phyloP scores from a whole-genome alignment of 306 rosid species.

The Cyamopsis tetragonoloba region DNA sequence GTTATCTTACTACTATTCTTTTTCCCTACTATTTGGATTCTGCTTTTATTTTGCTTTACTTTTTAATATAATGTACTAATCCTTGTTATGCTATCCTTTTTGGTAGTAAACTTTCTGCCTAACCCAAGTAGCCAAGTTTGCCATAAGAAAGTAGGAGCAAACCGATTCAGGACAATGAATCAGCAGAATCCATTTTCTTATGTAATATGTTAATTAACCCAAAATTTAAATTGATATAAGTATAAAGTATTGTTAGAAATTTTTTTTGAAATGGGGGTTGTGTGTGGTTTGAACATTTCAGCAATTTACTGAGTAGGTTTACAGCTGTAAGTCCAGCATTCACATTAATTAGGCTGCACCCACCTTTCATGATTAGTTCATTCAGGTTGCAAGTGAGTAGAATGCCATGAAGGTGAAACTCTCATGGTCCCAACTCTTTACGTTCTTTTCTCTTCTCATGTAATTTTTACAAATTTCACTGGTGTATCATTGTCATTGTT shows the following conservation, averaged over 20 bases:
- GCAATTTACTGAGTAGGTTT: slow-evolving; percentile 11
- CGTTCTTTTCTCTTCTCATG: background rate
- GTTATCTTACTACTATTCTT: background rate
- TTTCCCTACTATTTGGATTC: background rate
- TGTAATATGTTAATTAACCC: no score
- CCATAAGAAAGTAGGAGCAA: background rate
- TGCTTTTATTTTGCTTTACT: background rate
- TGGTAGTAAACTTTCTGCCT: background rate
- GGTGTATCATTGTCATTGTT: background rate
- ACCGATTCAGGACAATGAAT: background rate
- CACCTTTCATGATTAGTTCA: slow-evolving; percentile 14
- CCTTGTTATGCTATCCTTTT: background rate
- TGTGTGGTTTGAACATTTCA: background rate
- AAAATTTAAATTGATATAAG: no score
- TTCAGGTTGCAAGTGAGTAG: background rate
- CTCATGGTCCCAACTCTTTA: background rate
- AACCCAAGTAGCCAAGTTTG: background rate
- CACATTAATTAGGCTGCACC: slow-evolving; percentile 28
- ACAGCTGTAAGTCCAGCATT: slow-evolving; percentile 10
- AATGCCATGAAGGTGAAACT: no score
- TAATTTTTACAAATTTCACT: background rate
- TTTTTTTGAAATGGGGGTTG: slow-evolving; percentile 14
- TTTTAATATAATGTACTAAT: background rate
- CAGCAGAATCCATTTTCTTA: background rate
- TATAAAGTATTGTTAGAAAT: no score